Evolutionary conservation across 805 yeast species (phyloP).

Genomic region (Yueomyces sp.): DNA sequence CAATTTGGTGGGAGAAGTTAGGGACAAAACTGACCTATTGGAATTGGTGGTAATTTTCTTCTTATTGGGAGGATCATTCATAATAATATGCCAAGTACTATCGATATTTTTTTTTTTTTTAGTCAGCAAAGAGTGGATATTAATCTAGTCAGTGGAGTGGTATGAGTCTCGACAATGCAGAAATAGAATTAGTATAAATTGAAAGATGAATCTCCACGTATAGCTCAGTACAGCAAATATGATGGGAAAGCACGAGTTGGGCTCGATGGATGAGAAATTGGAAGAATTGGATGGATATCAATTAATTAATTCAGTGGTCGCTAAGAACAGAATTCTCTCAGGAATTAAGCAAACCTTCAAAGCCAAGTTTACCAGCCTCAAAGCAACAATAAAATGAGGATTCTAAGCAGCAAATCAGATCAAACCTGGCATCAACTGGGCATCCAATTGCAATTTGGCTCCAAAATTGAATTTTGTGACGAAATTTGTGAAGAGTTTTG

Average conservation of each 20-base stretch:
- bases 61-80: conserved; percentile 4
- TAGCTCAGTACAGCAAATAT: background rate
- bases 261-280: background rate
- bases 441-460: background rate
- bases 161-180: background rate
- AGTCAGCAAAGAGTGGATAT: background rate
- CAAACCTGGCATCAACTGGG: background rate
- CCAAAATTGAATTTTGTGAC: background rate
- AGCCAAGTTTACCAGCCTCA: background rate
- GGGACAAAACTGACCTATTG: conserved; percentile 25
- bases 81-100: background rate
- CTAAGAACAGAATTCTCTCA: background rate
- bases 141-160: background rate
- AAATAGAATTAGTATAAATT: background rate
- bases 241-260: background rate
- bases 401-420: background rate
- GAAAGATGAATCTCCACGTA: background rate
- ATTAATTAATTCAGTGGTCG: background rate
- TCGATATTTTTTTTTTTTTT: background rate
- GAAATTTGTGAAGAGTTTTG: conserved; percentile 5
- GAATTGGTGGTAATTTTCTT: conserved; percentile 12
- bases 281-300: background rate
- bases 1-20: conserved; percentile 34
- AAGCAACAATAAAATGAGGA: background rate
- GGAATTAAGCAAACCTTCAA: background rate